These are phyloP conservation scores for Gynostemma pentaphyllum DNA, from an alignment of 306 rosid genomes.

Conservation along the genomic window DNA sequence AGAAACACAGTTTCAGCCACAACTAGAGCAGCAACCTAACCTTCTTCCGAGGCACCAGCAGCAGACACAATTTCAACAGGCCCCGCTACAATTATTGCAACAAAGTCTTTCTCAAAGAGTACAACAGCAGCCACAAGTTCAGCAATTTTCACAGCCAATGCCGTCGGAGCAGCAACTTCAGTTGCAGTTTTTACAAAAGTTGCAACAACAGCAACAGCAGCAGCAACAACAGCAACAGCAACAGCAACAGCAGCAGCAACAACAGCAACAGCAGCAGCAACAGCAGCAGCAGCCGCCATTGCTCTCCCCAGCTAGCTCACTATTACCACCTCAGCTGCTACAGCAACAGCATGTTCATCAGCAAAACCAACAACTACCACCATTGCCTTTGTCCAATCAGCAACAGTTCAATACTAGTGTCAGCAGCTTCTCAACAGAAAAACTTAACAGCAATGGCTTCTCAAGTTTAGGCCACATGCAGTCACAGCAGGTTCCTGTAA, in stretches of 20 bases:
- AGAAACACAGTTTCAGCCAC: conserved; percentile 74
- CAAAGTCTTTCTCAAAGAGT: conserved; percentile 57
- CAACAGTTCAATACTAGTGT: conserved; percentile 42
- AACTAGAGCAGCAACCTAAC: conserved; percentile 55
- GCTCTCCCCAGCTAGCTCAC: conserved; percentile 41
- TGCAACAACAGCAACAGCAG: conserved; percentile 55
- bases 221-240: too few relatives aligned
- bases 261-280: too few relatives aligned
- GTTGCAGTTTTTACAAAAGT: conserved; percentile 59
- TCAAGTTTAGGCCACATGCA: conserved; percentile 50
- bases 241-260: too few relatives aligned
- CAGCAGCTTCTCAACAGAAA: conserved; percentile 51
- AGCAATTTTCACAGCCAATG: conserved; percentile 53
- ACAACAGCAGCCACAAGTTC: conserved; percentile 44
- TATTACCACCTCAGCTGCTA: conserved; percentile 61
- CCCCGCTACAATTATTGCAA: conserved; percentile 59
- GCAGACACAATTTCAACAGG: conserved; percentile 52
- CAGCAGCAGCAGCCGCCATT: conserved; percentile 41
- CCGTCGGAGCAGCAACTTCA: conserved; percentile 74
- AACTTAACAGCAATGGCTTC: conserved; percentile 49
- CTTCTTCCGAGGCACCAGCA: conserved; percentile 70
- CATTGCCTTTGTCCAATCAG: conserved; percentile 45
- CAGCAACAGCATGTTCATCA: conserved; percentile 64
- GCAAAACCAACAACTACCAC: conserved; percentile 53
- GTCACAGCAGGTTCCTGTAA: conserved; percentile 50